Conservation (phyloP, 2,329 filamentous ascomycete genomes). For the Pseudopyricularia javanii region DNA sequence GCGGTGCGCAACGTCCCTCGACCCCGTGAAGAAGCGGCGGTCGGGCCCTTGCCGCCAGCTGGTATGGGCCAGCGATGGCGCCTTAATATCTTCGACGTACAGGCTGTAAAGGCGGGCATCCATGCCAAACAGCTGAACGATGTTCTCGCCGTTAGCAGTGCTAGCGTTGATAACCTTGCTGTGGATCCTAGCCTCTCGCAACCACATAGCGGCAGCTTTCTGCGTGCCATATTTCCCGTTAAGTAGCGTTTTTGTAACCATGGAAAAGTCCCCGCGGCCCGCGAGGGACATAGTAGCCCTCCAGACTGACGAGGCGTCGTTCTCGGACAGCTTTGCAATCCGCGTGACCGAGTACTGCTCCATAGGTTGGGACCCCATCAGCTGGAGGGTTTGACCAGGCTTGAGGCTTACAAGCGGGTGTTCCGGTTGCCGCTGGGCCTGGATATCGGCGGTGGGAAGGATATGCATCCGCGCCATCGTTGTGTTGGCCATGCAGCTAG, state of each 20-base stretch:
- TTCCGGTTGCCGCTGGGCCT: background rate
- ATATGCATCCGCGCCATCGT: background rate
- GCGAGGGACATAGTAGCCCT: background rate
- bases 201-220: background rate
- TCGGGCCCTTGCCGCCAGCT: background rate
- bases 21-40: background rate
- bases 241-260: background rate
- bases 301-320: background rate
- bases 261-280: background rate
- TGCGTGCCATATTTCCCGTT: background rate
- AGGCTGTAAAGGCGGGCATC: background rate
- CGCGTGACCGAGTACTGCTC: background rate
- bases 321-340: background rate
- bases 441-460: background rate
- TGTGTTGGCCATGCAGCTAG: too few relatives aligned
- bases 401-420: background rate
- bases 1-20: background rate
- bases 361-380: background rate
- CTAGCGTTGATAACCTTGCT: background rate
- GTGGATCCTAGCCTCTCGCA: background rate
- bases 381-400: background rate
- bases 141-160: background rate
- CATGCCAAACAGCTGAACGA: background rate
- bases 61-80: background rate
- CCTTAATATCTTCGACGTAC: background rate